Evolutionary conservation across 345 rosid genomes (phyloP), one percentile per base, ranked within the genome.

Genomic region (Gossypium australe): DNA sequence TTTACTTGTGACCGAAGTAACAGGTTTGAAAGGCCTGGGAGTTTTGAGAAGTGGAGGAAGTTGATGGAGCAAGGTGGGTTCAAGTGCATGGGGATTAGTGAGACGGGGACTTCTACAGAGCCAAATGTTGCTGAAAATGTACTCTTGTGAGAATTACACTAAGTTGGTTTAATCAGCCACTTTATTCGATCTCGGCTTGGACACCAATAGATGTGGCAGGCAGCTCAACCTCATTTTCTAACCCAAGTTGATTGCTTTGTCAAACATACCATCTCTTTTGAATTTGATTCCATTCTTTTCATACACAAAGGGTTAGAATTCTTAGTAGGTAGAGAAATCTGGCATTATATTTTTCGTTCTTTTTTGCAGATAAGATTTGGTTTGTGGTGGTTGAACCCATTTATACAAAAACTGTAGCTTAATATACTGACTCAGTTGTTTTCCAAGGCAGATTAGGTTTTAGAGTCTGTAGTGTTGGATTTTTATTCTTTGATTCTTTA

Each of bases 1-100:
- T 82, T 95, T 13, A 91, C 97, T 27, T 90, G 98, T 43, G 99
- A 95, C 86, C 97, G 99, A 59, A 90, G 90, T 16, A 91, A 91
- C 78, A 79, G 97, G 59, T 61, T 77, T 14, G 98, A 93, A 78
- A 91, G 99, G 81, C 98, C 91, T 12, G 84, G 88, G 77, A 55
- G 38, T 34, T 34, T 34, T 4, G 38, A 34, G 6, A 85, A 84
- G 17, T 94, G 97, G 98, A 89, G 73, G 87, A 85, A 66, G 79
- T 67, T 82, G 86, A 82, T 95, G 92, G 99, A 93, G 89, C 88
- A 90, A 60, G 89, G 90, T 77, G 94, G 93, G 70, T 85, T 93
- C 78, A 81, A 85, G 55, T 79, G 87, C 75, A 16, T 82, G 48
- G 94, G 89, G 72, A 81, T 85, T 10, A 76, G 76, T 0, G 97